phyloP scores from a whole-genome alignment of 2,329 filamentous ascomycete species.

The Diaporthe helianthi region DNA sequence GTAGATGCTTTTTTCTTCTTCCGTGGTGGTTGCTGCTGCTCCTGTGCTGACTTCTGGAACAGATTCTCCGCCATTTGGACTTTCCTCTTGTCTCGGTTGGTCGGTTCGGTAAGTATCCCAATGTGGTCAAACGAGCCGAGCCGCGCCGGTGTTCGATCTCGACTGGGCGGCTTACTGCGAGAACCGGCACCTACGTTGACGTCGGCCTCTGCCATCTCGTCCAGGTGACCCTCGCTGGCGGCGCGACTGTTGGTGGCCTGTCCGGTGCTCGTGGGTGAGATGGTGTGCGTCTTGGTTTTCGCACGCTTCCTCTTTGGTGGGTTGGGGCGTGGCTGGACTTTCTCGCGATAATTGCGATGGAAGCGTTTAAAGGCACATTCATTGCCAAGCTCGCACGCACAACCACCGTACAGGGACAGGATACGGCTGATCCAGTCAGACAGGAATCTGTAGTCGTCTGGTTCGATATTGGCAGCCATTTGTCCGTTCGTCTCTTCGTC shows the following conservation, averaged over 20 bases:
- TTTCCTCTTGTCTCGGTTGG: constrained; percentile 72
- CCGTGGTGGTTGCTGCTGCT: constrained; percentile 53
- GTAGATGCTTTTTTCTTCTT: constrained; percentile 70
- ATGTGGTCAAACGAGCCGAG: constrained; percentile 67
- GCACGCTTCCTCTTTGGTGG: constrained; percentile 57
- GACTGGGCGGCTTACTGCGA: constrained; percentile 70
- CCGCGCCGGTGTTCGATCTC: constrained; percentile 68
- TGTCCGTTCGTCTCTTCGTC: constrained; percentile 62
- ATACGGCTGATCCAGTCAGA: constrained; percentile 72
- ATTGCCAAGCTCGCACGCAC: constrained; percentile 72
- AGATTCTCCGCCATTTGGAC: constrained; percentile 70
- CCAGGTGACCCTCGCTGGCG: constrained; percentile 65
- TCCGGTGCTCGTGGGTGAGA: constrained; percentile 68
- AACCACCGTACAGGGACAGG: constrained; percentile 80
- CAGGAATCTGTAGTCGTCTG: constrained; percentile 66
- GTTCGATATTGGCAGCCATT: constrained; percentile 62
- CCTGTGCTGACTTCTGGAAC: constrained; percentile 68
- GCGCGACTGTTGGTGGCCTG: constrained; percentile 69
- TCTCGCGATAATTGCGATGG: constrained; percentile 62
- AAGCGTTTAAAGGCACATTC: constrained; percentile 71
- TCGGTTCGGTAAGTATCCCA: constrained; percentile 68
- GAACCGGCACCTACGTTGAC: constrained; percentile 56
- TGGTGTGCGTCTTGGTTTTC: constrained; percentile 61
- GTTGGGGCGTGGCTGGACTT: constrained; percentile 49
- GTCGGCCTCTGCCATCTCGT: constrained; percentile 63